phyloP scores from a whole-genome alignment of 208 protist species.

The Trypanosoma avium region DNA sequence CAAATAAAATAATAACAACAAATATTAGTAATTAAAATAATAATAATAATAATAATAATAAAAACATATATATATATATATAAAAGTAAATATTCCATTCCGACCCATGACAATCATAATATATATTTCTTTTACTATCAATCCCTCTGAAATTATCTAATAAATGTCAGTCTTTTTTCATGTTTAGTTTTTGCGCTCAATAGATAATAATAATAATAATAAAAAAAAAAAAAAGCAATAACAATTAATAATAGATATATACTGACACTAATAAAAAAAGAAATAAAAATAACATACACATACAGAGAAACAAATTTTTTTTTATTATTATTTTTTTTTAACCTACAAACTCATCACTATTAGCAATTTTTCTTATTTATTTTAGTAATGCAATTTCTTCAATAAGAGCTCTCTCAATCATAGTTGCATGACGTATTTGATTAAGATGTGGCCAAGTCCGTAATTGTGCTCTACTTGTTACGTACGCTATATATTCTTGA shows the following conservation, averaged over 20 bases:
- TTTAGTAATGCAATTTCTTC: constrained; percentile 34
- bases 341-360: no score
- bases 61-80: not conserved
- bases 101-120: no score
- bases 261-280: not conserved
- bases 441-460: constrained; percentile 67
- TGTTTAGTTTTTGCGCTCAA: no score
- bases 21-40: not conserved
- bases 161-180: no score
- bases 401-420: constrained; percentile 45
- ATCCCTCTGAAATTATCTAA: no score
- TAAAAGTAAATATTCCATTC: no score
- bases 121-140: no score
- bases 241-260: no score
- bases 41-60: not conserved
- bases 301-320: not conserved
- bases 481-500: constrained; percentile 58
- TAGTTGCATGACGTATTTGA: constrained; percentile 42
- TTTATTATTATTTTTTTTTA: no score
- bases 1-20: not conserved
- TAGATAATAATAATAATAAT: no score
- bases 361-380: not conserved
- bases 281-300: not conserved
- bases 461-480: constrained; percentile 38
- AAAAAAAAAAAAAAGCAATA: not conserved